phyloP scores from a whole-genome alignment of 2,329 filamentous ascomycete genomes.

The Pyrenochaeta sp. region DNA sequence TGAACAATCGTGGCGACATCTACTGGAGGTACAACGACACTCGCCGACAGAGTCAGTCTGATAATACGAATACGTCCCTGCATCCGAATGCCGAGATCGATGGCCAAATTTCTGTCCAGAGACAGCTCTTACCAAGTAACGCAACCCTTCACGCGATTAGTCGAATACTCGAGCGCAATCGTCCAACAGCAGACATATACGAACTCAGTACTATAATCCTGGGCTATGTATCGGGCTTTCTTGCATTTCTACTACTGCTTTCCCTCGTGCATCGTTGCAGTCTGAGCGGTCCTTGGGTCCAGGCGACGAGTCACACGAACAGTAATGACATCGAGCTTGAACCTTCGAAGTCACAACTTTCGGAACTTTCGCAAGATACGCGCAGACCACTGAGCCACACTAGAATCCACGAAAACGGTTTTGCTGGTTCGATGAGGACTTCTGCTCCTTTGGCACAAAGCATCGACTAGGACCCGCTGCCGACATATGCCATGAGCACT shows the following conservation, averaged over 20 bases:
- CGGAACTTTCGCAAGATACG: too few relatives aligned
- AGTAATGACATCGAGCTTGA: too few relatives aligned
- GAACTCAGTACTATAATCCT: conserved; percentile 6
- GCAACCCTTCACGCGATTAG: conserved; percentile 3
- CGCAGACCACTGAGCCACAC: too few relatives aligned
- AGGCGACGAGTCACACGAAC: too few relatives aligned
- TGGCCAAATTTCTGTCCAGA: conserved; percentile 1
- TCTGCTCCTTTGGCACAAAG: too few relatives aligned
- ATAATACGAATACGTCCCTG: background rate
- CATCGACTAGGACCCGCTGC: too few relatives aligned
- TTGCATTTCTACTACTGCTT: conserved; percentile 1
- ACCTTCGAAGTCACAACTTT: too few relatives aligned
- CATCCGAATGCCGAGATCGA: background rate
- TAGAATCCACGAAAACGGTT: too few relatives aligned
- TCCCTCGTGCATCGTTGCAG: background rate
- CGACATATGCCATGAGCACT: too few relatives aligned
- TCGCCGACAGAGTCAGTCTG: background rate
- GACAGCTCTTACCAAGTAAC: background rate
- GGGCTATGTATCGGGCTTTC: conserved; percentile 2
- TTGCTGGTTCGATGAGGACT: too few relatives aligned
- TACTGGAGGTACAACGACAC: conserved; percentile 13
- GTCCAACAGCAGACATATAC: conserved; percentile 11
- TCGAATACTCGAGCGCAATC: conserved; percentile 6
- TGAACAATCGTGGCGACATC: conserved; percentile 13
- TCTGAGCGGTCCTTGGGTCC: too few relatives aligned